Base-by-base conservation (phyloP, 345 rosid species). In the Ceriops zippeliana region DNA sequence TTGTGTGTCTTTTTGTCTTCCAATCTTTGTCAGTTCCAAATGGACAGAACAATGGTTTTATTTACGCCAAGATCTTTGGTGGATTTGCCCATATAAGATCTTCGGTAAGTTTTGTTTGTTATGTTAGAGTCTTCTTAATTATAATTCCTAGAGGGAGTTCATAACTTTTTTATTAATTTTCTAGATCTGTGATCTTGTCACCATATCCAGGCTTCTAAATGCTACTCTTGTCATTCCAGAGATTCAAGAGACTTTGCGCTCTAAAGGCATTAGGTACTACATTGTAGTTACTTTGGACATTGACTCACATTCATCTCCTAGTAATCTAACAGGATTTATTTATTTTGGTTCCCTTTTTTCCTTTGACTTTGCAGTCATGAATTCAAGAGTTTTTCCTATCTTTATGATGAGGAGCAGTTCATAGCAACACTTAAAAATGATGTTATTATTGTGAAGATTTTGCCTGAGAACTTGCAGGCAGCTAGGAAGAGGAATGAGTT, bases 211-310 rank as follows among this genome's bases (percentile, higher is more conserved):
- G 92, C 99, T 96, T 83, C 79, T 96, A 75, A 96, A 96, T 89
- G 99, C 98, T 84, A 96, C 99, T 71, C 99, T 96, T 81, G 88
- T 92, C 83, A 84, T 96, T 85, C 99, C 99, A 70, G 99, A 96
- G 87, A 86, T 96, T 79, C 99, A 96, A 83, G 87, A 90, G 74
- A 85, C 87, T 84, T 87, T 88, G 69, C 95, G 84, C 70, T 86
- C 96, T 24, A 96, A 89, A 86, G 95, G 92, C 80, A 76, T 96
- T 76, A 96, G 98, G 98, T 96, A 70, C 38, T 58, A 70, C 52
- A 37, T 49, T 42, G 49, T 65, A 20, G 54, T 71, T 72, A 54
- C 63, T 59, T 78, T 70, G 21, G 24, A 52, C 32, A 49, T 69
- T 62, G 51, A 54, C 66, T 72, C 70, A 68, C 49, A 53, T 70